Evolutionary conservation across 2,329 filamentous ascomycete species (phyloP), one percentile per base, ranked within the genome.

Genomic region (Annulohypoxylon truncatum): DNA sequence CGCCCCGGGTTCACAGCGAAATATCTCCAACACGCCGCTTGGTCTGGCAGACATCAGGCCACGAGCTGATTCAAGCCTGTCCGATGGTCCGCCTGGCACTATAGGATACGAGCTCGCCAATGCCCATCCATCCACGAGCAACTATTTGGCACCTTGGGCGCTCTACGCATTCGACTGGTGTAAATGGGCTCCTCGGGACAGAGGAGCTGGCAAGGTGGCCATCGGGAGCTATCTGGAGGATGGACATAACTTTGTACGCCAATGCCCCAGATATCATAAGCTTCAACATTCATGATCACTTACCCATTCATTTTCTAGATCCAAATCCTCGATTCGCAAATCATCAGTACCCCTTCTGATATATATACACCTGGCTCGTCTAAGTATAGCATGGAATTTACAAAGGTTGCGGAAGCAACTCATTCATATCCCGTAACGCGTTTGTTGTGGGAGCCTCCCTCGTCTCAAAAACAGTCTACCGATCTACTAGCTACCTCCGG

Each of bases 131-230:
- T 79, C 92, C 77, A 96, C 95, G 69, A 97, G 93, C 83, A 97
- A 95, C 78, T 97, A 97, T 77, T 82, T 97, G 68, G 94, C 95
- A 3, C 94, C 95, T 0, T 99, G 96, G 93, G 91, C 94, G 12
- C 90, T 97, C 59, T 99, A 98, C 78, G 95, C 96, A 10, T 95
- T 97, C 74, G 96, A 99, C 81, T 99, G 96, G 96, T 99, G 96
- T 83, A 99, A 99, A 80, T 99, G 96, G 95, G 89, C 92, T 13
- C 90, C 95, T 2, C 89, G 93, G 74, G 89, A 81, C 74, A 90
- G 90, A 71, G 90, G 92, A 67, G 93, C 93, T 2, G 96, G 96
- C 38, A 98, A 98, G 80, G 87, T 99, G 73, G 96, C 96, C 10
- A 86, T 99, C 38, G 96, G 95, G 64, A 99, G 96, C 82, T 98